Evolutionary conservation across 805 yeast species (phyloP).

Genomic region (Maudiozyma pseudohumilis): DNA sequence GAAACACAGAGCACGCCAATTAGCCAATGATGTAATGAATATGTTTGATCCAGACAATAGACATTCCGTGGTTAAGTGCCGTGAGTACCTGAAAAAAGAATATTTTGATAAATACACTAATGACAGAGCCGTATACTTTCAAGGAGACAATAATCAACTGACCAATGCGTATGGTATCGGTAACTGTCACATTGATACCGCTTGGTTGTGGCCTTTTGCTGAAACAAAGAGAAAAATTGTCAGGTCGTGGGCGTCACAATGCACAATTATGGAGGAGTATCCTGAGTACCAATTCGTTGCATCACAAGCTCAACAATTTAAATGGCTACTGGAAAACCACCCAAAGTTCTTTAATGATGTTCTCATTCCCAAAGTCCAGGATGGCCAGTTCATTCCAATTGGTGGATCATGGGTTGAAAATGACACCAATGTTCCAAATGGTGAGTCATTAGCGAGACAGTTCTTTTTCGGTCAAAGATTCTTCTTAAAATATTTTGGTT

Average conservation of each 20-base stretch:
- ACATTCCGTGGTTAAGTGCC: constrained; percentile 46
- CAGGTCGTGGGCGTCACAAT: constrained; percentile 90
- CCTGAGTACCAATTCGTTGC: constrained; percentile 94
- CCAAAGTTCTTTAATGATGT: constrained; percentile 65
- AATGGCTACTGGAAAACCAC: constrained; percentile 82
- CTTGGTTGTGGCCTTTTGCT: constrained; percentile 99
- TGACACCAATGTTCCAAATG: constrained; percentile 92
- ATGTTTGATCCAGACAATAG: constrained; percentile 65
- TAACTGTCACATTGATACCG: constrained; percentile 94
- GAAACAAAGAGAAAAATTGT: constrained; percentile 89
- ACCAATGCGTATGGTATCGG: constrained; percentile 77
- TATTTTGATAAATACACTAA: constrained; percentile 61
- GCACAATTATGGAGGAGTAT: constrained; percentile 70
- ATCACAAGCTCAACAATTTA: constrained; percentile 91
- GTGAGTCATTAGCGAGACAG: constrained; percentile 84
- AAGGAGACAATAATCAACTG: constrained; percentile 28
- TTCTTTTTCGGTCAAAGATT: constrained; percentile 84
- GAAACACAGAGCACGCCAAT: constrained; percentile 67
- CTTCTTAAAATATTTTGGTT: constrained; percentile 70
- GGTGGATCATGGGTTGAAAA: constrained; percentile 99
- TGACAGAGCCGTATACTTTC: constrained; percentile 52
- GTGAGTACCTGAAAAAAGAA: constrained; percentile 47
- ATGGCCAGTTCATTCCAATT: constrained; percentile 74
- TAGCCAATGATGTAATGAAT: constrained; percentile 79
- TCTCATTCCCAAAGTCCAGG: constrained; percentile 49